A percentile compares a stretch with the other conserved stretches of the same genome.
phyloP scores from a whole-genome alignment of 2,329 filamentous ascomycete genomes.

The Parascedosporium putredinis region DNA sequence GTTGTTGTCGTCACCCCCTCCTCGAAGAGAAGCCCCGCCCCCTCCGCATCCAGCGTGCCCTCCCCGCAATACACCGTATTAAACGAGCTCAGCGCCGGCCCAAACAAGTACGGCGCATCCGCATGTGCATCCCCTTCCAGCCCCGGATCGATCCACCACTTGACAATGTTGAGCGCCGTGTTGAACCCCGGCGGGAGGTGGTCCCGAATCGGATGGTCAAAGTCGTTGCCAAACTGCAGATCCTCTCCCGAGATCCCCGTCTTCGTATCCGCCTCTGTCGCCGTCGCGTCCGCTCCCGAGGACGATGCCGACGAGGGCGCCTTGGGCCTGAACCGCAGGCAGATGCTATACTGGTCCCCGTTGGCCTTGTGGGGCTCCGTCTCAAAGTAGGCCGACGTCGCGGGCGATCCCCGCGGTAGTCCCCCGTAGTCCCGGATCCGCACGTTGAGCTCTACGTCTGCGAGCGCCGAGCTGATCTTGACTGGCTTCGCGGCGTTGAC shows the following conservation, averaged over 20 bases:
- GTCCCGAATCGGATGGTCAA: constrained; percentile 81
- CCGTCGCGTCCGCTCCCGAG: no score
- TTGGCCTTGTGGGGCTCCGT: constrained; percentile 53
- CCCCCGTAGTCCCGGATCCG: constrained; percentile 59
- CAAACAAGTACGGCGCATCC: constrained; percentile 78
- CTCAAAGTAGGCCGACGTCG: constrained; percentile 68
- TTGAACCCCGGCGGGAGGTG: constrained; percentile 77
- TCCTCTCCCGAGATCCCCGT: constrained; percentile 55
- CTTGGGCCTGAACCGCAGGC: constrained; percentile 69
- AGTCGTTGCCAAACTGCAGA: constrained; percentile 90
- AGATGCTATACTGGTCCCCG: constrained; percentile 75
- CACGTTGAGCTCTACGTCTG: constrained; percentile 61
- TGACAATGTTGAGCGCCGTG: constrained; percentile 74
- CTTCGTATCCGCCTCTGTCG: constrained; percentile 9
- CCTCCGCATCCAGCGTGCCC: constrained; percentile 32
- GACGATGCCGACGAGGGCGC: no score
- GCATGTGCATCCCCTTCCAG: constrained; percentile 84
- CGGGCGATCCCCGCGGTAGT: constrained; percentile 60
- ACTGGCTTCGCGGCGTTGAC: constrained; percentile 62
- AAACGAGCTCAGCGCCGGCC: constrained; percentile 68
- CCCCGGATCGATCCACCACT: constrained; percentile 84
- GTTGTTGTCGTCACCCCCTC: constrained; percentile 63
- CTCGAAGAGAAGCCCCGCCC: constrained; percentile 47
- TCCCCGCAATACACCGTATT: constrained; percentile 63
- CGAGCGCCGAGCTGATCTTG: constrained; percentile 50